Percentiles rank a stretch among this genome's conserved stretches.
Conservation (phyloP, 2,329 filamentous ascomycete species). For the Lecanicillium sp. region DNA sequence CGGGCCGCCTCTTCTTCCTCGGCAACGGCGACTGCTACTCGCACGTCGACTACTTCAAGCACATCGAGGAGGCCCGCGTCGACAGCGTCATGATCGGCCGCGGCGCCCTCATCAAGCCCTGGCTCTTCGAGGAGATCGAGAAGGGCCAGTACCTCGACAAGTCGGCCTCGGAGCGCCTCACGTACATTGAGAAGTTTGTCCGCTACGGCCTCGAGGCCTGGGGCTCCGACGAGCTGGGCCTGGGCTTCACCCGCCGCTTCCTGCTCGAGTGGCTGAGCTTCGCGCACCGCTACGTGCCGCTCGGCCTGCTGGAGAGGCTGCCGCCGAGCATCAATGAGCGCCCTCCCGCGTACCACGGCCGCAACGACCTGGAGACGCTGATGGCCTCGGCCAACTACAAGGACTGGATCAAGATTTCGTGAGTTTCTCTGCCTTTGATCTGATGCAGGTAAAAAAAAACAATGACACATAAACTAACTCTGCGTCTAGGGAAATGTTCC, state of each 20-base stretch:
- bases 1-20: constrained; percentile 75
- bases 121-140: constrained; percentile 96
- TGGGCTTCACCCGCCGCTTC: constrained; percentile 87
- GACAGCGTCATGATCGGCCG: constrained; percentile 97
- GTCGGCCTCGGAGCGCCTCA: constrained; percentile 76
- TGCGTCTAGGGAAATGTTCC: constrained; percentile 80
- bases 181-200: constrained; percentile 82
- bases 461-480: too few relatives aligned
- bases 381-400: constrained; percentile 85
- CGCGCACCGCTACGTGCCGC: constrained; percentile 80
- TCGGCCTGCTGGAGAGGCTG: constrained; percentile 81
- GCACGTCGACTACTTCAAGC: constrained; percentile 76
- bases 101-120: constrained; percentile 93
- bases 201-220: constrained; percentile 88
- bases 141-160: constrained; percentile 94
- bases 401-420: constrained; percentile 99
- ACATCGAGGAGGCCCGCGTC: constrained; percentile 71
- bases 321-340: constrained; percentile 86
- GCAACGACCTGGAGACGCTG: constrained; percentile 90
- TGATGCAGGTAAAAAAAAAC: background rate
- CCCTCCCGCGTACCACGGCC: constrained; percentile 74
- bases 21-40: constrained; percentile 97
- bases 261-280: constrained; percentile 95
- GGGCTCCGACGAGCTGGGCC: constrained; percentile 91
- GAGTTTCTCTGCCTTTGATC: constrained; percentile 31